Base-by-base conservation (phyloP, 2,329 filamentous ascomycete genomes). In the Aspergillus intermedius region DNA sequence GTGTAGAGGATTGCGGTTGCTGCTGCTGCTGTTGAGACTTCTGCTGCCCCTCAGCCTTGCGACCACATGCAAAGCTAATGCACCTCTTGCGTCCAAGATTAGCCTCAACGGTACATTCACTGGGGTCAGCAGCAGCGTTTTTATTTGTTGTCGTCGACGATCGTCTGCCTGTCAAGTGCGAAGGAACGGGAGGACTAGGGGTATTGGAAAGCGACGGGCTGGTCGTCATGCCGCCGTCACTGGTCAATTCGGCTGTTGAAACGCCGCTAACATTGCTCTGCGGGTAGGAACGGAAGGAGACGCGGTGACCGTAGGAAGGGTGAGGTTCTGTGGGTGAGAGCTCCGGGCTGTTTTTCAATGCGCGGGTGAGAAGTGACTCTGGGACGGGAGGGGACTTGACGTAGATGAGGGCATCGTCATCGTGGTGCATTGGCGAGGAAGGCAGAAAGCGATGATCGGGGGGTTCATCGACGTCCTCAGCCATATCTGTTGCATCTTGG, bases 201-300 rank as follows among this genome's bases (percentile, higher is more conserved):
- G 89, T 91, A 66, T 82, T 89, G 32, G 88, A 88, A 48, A 89
- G 79, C n/a, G 88, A 86, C 39, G 91, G 90, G 61, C 89, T 96
- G 15, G 37, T 40, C 15, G 91, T 95, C 50, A 94, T 74, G 50
- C 88, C 91, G 49, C 88, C 93, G 62, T 96, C 93, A 69, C 91
- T 96, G n/a, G 90, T 96, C 49, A 97, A 77, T 56, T 96, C 91
- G 34, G 87, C 87, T 3, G 89, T 94, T 1, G 91, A 95, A 42
- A 87, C 79, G 51, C 86, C 72, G 71, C 90, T 95, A 57, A 83
- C 74, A 63, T 85, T 91, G 74, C 88, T 94, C 65, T 84, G 86
- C 15, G 62, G 62, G 49, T 69, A 70, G 34, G 65, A 65, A 42
- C 58, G 59, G 86, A 83, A 51, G 87, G 91, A 51, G 82, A 70